Evolutionary conservation across 1,139 yeast species (phyloP).

Genomic region (Pichia sp.): DNA sequence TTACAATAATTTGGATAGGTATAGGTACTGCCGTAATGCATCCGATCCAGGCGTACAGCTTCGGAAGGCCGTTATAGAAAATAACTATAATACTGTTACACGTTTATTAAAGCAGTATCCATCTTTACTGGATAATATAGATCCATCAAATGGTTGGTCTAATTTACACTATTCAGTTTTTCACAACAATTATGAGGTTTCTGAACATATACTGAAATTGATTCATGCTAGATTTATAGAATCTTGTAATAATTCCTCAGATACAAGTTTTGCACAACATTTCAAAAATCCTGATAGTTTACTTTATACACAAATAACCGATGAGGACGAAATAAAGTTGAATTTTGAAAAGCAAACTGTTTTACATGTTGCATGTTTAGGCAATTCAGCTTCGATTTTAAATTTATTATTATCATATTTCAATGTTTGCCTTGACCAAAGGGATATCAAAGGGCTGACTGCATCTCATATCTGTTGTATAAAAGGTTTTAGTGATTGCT

Average conservation of each 20-base stretch:
- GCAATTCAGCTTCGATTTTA: slow-evolving; percentile 59
- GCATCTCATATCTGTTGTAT: slow-evolving; percentile 71
- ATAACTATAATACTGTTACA: slow-evolving; percentile 66
- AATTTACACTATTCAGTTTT: slow-evolving; percentile 83
- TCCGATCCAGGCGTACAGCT: slow-evolving; percentile 63
- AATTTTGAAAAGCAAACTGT: slow-evolving; percentile 69
- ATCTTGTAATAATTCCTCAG: slow-evolving; percentile 25
- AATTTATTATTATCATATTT: slow-evolving; percentile 79
- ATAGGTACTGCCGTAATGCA: slow-evolving; percentile 11
- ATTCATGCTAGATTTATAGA: slow-evolving; percentile 31
- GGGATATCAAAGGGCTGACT: slow-evolving; percentile 53
- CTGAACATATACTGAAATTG: slow-evolving; percentile 48
- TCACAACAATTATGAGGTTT: slow-evolving; percentile 71
- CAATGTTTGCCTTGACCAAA: slow-evolving; percentile 49
- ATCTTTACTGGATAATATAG: slow-evolving; percentile 66
- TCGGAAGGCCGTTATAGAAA: slow-evolving; percentile 66
- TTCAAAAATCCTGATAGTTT: slow-evolving; percentile 4
- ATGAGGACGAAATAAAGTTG: slow-evolving; percentile 30
- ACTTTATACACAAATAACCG: slow-evolving; percentile 25
- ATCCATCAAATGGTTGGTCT: slow-evolving; percentile 77
- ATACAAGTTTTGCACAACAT: slow-evolving; percentile 8
- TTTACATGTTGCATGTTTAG: slow-evolving; percentile 64
- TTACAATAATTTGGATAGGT: slow-evolving; percentile 1
- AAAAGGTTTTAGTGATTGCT: slow-evolving; percentile 62
- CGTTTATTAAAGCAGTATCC: slow-evolving; percentile 70